These are phyloP conservation scores for Aspergillus incahuasiensis DNA, from an alignment of 495 filamentous ascomycete genomes.

Conservation along the genomic window DNA sequence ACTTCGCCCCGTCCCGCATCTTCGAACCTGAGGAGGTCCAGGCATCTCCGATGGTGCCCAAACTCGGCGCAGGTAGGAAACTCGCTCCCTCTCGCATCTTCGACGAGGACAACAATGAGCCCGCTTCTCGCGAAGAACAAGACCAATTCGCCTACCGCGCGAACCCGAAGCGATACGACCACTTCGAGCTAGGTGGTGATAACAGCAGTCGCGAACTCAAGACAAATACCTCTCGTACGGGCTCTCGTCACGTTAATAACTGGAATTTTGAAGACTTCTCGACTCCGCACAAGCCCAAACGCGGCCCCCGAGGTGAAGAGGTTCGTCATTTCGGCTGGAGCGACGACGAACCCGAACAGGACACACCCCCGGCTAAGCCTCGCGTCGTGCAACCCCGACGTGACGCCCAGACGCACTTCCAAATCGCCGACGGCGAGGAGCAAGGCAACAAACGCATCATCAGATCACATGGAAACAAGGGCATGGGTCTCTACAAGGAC, in stretches of 20 bases:
- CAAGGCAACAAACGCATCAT: constrained; percentile 31
- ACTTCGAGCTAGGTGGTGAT: constrained; percentile 81
- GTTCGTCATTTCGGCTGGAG: constrained; percentile 68
- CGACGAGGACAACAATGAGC: constrained; percentile 55
- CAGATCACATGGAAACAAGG: constrained; percentile 52
- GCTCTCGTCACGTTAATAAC: constrained; percentile 60
- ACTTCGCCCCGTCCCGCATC: constrained; percentile 64
- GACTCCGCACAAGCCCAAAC: constrained; percentile 69
- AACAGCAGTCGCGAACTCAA: constrained; percentile 34
- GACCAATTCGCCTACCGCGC: constrained; percentile 51
- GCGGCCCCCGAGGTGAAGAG: constrained; percentile 47
- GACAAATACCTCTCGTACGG: constrained; percentile 34
- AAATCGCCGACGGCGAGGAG: constrained; percentile 50
- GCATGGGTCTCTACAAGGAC: constrained; percentile 72
- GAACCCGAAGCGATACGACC: constrained; percentile 71
- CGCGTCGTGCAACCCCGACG: constrained; percentile 63
- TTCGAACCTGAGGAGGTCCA: constrained; percentile 51
- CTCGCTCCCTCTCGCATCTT: constrained; percentile 64
- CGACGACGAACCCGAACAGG: constrained; percentile 58
- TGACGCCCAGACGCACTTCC: constrained; percentile 76
- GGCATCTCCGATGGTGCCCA: constrained; percentile 29
- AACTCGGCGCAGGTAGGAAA: constrained; percentile 59
- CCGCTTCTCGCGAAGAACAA: constrained; percentile 25
- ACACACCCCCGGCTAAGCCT: constrained; percentile 52
- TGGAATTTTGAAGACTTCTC: constrained; percentile 86